phyloP scores from a whole-genome alignment of 225 moss, liverwort and hornwort genomes.

The Sphagnum tenellum region DNA sequence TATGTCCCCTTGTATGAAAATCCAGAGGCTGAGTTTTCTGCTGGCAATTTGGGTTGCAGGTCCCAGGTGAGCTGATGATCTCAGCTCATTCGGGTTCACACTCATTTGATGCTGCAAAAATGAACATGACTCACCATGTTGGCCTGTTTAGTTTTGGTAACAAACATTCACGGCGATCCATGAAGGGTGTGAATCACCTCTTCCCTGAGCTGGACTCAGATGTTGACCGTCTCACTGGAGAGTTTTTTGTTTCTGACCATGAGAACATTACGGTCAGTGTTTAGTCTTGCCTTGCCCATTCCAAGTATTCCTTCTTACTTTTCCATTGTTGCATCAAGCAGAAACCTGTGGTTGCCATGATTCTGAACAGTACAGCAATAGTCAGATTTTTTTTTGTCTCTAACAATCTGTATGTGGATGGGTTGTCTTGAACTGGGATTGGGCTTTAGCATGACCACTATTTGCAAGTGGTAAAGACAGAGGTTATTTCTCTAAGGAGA shows the following conservation, averaged over 20 bases:
- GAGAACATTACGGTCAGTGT: conserved; percentile 66
- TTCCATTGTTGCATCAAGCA: background rate
- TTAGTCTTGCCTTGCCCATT: background rate
- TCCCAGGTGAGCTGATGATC: conserved; percentile 69
- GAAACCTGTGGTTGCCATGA: too few relatives aligned
- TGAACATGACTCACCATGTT: conserved; percentile 74
- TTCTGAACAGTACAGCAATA: too few relatives aligned
- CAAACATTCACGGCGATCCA: conserved; percentile 47
- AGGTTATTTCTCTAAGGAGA: conserved; percentile 58
- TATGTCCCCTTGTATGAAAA: too few relatives aligned
- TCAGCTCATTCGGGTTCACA: conserved; percentile 73
- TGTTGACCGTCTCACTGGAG: conserved; percentile 58
- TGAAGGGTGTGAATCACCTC: conserved; percentile 49
- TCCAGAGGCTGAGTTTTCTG: too few relatives aligned
- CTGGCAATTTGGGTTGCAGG: conserved; percentile 29
- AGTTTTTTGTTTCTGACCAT: conserved; percentile 44
- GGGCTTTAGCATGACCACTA: conserved; percentile 62
- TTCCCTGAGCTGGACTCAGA: conserved; percentile 52
- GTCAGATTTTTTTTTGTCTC: too few relatives aligned
- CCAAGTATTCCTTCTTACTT: background rate
- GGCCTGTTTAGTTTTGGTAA: conserved; percentile 65
- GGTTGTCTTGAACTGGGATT: background rate
- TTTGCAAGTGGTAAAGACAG: conserved; percentile 78
- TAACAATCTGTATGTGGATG: too few relatives aligned
- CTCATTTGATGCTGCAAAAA: conserved; percentile 66